These are phyloP conservation scores for Iris macrosiphon DNA, from an alignment of 106 monocot genomes.

Conservation along the genomic window DNA sequence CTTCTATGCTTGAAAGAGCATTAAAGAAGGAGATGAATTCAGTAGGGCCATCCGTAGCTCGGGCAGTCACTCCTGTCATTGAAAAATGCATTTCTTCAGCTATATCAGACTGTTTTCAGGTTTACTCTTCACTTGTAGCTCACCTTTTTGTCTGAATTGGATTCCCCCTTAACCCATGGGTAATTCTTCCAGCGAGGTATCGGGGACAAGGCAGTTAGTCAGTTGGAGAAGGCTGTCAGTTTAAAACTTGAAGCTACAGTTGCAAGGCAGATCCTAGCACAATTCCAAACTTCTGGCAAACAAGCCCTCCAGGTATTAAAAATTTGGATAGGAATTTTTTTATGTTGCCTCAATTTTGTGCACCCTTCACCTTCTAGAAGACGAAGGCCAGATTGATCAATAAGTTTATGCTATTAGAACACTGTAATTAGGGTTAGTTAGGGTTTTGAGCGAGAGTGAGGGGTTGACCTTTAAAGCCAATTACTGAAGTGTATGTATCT, in stretches of 20 bases:
- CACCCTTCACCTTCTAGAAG: too few relatives aligned
- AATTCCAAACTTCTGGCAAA: slow-evolving; percentile 90
- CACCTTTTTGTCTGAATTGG: not conserved
- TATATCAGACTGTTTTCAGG: slow-evolving; percentile 86
- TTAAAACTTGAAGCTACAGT: slow-evolving; percentile 81
- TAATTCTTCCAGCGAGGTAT: slow-evolving; percentile 61
- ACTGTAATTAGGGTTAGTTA: too few relatives aligned
- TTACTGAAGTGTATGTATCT: too few relatives aligned
- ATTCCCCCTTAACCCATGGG: too few relatives aligned
- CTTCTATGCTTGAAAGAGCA: slow-evolving; percentile 60
- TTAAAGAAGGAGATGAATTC: slow-evolving; percentile 76
- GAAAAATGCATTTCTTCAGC: slow-evolving; percentile 78
- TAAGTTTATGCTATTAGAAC: too few relatives aligned
- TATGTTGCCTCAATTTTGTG: too few relatives aligned
- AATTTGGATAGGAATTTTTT: too few relatives aligned
- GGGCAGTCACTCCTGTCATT: slow-evolving; percentile 55
- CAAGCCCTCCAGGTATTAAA: slow-evolving; percentile 78
- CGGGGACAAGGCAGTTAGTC: slow-evolving; percentile 80
- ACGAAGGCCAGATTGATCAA: too few relatives aligned
- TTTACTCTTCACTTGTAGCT: slow-evolving; percentile 6
- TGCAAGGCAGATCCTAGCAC: slow-evolving; percentile 78
- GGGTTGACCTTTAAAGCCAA: too few relatives aligned
- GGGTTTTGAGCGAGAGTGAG: too few relatives aligned
- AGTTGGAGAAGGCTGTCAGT: slow-evolving; percentile 78
- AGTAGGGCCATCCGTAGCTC: slow-evolving; percentile 46